Evolutionary conservation across 2,329 filamentous ascomycete genomes (phyloP).

Genomic region (Hypoxylon rubiginosum): DNA sequence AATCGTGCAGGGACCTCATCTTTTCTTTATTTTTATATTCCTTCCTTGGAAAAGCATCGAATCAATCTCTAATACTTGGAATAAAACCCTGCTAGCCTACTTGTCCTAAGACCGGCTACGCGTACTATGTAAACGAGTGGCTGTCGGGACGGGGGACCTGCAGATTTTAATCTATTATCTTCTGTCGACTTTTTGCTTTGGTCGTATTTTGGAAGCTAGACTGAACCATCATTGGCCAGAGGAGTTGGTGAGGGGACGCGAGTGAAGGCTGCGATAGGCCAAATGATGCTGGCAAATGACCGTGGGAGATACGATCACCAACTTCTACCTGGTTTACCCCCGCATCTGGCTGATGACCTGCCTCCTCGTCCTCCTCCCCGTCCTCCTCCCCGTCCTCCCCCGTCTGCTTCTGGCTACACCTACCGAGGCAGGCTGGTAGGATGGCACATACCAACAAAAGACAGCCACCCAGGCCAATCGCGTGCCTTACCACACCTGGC

Average conservation of each 20-base stretch:
- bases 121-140: slow-evolving; percentile 6
- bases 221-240: slow-evolving; percentile 20
- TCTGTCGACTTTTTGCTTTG: slow-evolving; percentile 1
- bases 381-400: neutral
- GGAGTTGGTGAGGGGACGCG: slow-evolving; percentile 22
- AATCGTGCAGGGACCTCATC: neutral
- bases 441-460: slow-evolving; percentile 16
- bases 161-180: slow-evolving; percentile 17
- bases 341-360: slow-evolving; percentile 21
- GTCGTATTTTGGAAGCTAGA: slow-evolving; percentile 7
- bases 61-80: neutral
- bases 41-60: neutral
- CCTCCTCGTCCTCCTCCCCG: too few species aligned
- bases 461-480: slow-evolving; percentile 35
- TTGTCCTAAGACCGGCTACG: slow-evolving; percentile 13
- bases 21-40: slow-evolving; percentile 6
- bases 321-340: slow-evolving; percentile 21
- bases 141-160: slow-evolving; percentile 25
- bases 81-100: slow-evolving; percentile 8
- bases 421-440: slow-evolving; percentile 27
- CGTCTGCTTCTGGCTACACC: slow-evolving; percentile 8
- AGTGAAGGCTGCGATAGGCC: slow-evolving; percentile 20
- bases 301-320: slow-evolving; percentile 25
- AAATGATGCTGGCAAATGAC: slow-evolving; percentile 36
- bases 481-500: slow-evolving; percentile 24